Conservation (phyloP, 2,329 filamentous ascomycete genomes). For the Cladosporium sp. region DNA sequence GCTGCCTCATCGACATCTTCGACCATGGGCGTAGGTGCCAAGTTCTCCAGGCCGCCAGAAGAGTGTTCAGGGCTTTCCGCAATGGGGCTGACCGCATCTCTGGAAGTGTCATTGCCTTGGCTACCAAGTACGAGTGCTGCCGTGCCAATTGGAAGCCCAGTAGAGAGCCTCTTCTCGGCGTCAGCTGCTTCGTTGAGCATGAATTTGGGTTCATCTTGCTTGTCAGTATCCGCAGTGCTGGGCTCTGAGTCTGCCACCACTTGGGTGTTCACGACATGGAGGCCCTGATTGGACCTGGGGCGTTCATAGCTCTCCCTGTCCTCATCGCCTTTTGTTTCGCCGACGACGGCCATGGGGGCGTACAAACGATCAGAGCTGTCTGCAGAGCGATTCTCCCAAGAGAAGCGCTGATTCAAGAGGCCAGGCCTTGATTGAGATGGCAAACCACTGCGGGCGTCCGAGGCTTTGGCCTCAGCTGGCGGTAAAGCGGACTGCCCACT, state of each 20-base stretch:
- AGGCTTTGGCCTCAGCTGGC: conserved; percentile 20
- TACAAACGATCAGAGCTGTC: not conserved
- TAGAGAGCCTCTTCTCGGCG: not conserved
- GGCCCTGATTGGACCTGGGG: conserved; percentile 31
- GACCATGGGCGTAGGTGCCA: conserved; percentile 29
- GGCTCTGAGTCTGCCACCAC: conserved; percentile 18
- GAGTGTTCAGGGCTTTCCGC: conserved; percentile 25
- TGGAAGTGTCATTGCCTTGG: not conserved
- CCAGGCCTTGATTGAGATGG: conserved; percentile 20
- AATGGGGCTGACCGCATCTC: conserved; percentile 24
- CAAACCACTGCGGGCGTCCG: conserved; percentile 21
- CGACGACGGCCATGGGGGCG: conserved; percentile 14
- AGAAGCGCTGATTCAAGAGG: conserved; percentile 39
- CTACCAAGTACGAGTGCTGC: not conserved
- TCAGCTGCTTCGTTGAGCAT: conserved; percentile 15
- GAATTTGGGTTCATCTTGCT: not conserved
- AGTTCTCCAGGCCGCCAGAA: conserved; percentile 21
- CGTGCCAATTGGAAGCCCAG: conserved; percentile 2
- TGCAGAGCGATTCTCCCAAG: conserved; percentile 37
- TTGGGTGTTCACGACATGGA: conserved; percentile 45
- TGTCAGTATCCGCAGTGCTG: conserved; percentile 12
- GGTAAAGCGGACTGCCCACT: conserved; percentile 32
- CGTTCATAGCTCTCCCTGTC: conserved; percentile 31
- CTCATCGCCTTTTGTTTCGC: conserved; percentile 15
- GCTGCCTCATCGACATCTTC: conserved; percentile 17